Base-by-base conservation (phyloP, 345 rosid species). In the Moringa oleifera region DNA sequence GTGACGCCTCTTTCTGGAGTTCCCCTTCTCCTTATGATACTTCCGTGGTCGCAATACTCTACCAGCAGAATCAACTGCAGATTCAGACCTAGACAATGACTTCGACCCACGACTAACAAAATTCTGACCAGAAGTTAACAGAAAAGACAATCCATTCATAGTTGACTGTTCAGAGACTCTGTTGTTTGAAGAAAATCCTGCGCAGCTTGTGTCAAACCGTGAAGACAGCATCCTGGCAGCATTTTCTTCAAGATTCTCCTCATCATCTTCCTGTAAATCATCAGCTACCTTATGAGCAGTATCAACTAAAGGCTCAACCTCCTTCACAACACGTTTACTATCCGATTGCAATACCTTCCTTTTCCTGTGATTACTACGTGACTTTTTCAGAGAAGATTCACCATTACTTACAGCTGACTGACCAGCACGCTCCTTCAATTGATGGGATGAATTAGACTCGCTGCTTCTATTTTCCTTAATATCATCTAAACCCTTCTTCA, bases 161-260 rank as follows among this genome's bases (percentile, higher is more conserved):
- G 88, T 74, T 54, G 81, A 78, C 20, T 75, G 68, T 23, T 64
- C 71, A 36, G 85, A 73, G 20, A 75, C 69, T 64, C 78, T 82
- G 58, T 80, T 70, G 59, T 73, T 85, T 50, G 81, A 78, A 59
- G 85, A 78, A 81, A 84, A 87, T 18, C 85, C 96, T 21, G 96
- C 83, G 73, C 84, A 90, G 71, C 82, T 86, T 18, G 98, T 87
- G 75, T 90, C 88, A 71, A 93, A 93, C 63, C 97, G 87, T 18
- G 96, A 90, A 23, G 96, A 93, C 23, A 93, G 75, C 98, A 93
- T 90, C 80, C 82, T 93, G 41, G 98, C 99, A 25, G 99, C 99
- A 80, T 93, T 93, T 67, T 85, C 92, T 78, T 88, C 99, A 52
- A 93, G 97, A 78, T 93, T 93, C 79, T 90, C 89, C 78, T 84